Base-by-base conservation (phyloP, 73 alveolate species). In the Breviolum minutum region DNA sequence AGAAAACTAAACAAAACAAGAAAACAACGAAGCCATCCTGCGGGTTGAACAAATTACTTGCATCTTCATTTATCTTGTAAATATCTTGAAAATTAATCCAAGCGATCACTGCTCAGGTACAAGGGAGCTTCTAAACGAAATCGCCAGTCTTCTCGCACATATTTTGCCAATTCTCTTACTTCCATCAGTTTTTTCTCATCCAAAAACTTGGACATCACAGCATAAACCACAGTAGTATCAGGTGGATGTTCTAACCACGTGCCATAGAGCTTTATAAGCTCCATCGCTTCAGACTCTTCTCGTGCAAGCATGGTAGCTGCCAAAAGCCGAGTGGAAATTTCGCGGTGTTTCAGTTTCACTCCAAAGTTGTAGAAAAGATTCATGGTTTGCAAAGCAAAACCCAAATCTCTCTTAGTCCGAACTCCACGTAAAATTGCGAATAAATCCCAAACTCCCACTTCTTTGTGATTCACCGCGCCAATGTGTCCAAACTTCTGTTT, bases 291-390 rank as follows among this genome's bases (percentile, higher is more conserved):
- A 6, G 89, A 73, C 81, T 79, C 94, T 27, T 86, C 76, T 27
- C 80, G 80, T 3, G 98, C 98, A 12, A 26, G 77, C 98, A 92
- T 92, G 3, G 98, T 73, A 6, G 98, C 98, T 26, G 98, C 98
- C 89, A 92, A 54, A 2, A 92, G 62, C 13, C 98, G 90, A 20
- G 98, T 74, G 26, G 91, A 60, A 27, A 92, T 26, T 48, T 92
- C 82, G 2, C 83, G 98, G 62, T 92, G 98, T 40, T 92, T 92
- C 90, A 92, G 63, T 73, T 92, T 92, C 80, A 92, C 98, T 7
- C 98, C 98, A 69, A 92, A 92, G 98, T 92, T 92, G 98, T 92
- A 92, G 68, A 92, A 92, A 48, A 92, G 66, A 62, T 92, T 92
- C 91, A 73, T 63, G 40, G 90, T 29, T n/a, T 54, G 80, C 77